Base-by-base conservation (phyloP, 805 yeast species). In the Naumovozyma castellii region DNA sequence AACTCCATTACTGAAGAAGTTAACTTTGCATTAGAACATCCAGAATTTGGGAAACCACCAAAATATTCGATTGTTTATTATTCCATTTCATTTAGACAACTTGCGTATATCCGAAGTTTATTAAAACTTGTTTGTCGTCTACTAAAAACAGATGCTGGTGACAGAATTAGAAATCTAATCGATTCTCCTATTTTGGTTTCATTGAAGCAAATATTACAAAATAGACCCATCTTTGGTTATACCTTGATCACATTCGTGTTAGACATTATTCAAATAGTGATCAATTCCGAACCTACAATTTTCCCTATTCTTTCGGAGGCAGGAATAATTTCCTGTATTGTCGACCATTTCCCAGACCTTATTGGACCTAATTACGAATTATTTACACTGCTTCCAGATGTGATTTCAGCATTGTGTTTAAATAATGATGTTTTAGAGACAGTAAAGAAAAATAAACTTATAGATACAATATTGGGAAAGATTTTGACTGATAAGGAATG, bases 281-380 rank as follows among this genome's bases (percentile, higher is more conserved):
- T 88, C 20, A 90, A 88, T 55, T 83, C 81, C 48, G 97, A 90
- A 51, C 96, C 97, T 6, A 86, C 96, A 0, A 84, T 95, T 3
- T 88, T 72, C 52, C 71, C 82, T 2, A 78, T 88, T 32, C 67
- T 88, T 47, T 78, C 75, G 32, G 97, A 88, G 56, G 80, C 94
- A 0, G 74, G 76, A 0, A 75, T 84, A 1, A 75, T 88, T 29
- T 81, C 80, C 35, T 65, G 75, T 2, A 69, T 87, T 29, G 57
- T 87, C 37, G 69, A 71, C 9, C 69, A 78, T 36, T 80, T 81
- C 52, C 69, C 68, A 12, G 52, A 56, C 0, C 70, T 82, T 17
- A 64, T 85, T 42, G 66, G 75, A 10, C 80, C 80, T 4, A 70
- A 79, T 17, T 66, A 74, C 6, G 79, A 76, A 12, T 61, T 85